These are phyloP conservation scores for Hortaea werneckii DNA, from an alignment of 2,329 filamentous ascomycete genomes.

Conservation along the genomic window DNA sequence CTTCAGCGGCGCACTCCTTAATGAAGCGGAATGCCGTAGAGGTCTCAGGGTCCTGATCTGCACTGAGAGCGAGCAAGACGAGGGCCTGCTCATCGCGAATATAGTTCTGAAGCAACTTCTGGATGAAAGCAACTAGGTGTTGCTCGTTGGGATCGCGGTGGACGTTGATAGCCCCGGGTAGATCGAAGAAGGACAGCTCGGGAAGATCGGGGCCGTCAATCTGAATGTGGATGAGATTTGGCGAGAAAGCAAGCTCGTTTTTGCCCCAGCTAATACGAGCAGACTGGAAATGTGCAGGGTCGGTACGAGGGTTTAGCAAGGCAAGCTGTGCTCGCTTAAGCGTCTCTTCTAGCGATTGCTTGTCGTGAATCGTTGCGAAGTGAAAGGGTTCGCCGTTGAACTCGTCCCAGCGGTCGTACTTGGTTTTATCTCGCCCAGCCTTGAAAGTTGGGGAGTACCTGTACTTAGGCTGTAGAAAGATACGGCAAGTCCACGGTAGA, in stretches of 20 bases:
- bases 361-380: constrained; percentile 56
- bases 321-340: constrained; percentile 69
- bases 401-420: constrained; percentile 12
- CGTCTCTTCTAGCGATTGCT: constrained; percentile 53
- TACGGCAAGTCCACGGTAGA: constrained; percentile 55
- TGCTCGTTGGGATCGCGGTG: constrained; percentile 50
- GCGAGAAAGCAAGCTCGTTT: constrained; percentile 58
- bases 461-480: constrained; percentile 49
- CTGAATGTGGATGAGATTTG: constrained; percentile 68
- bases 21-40: constrained; percentile 61
- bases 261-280: neutral
- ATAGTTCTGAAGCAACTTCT: constrained; percentile 58
- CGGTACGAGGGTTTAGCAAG: constrained; percentile 56
- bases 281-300: constrained; percentile 23
- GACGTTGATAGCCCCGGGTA: constrained; percentile 72
- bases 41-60: constrained; percentile 69
- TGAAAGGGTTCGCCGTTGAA: constrained; percentile 34
- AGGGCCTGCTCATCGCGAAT: constrained; percentile 60
- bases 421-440: constrained; percentile 24
- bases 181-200: constrained; percentile 71
- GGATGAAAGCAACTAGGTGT: constrained; percentile 61
- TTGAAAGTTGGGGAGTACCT: constrained; percentile 41
- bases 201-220: constrained; percentile 63
- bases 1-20: constrained; percentile 28
- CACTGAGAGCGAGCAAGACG: constrained; percentile 47